Evolutionary conservation across 805 yeast genomes (phyloP).

Genomic region (Kuraishia cidri): DNA sequence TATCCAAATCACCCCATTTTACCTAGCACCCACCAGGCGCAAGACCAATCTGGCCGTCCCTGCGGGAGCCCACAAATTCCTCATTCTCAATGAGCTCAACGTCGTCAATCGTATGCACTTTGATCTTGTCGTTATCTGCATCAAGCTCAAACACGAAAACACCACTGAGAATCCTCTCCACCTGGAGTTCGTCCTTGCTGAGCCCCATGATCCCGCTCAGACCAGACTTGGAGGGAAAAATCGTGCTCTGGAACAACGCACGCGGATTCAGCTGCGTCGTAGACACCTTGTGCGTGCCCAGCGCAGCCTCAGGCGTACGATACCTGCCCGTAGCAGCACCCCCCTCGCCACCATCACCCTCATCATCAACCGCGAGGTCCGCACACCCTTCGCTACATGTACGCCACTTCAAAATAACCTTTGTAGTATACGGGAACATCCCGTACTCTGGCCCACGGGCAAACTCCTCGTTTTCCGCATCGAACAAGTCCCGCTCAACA

Average conservation of each 20-base stretch:
- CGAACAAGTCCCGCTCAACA: background rate
- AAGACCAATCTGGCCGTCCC: no score
- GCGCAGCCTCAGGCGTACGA: constrained; percentile 25
- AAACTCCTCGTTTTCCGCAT: background rate
- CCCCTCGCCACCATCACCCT: background rate
- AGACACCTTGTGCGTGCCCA: constrained; percentile 32
- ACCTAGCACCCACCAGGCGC: no score
- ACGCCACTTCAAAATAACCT: constrained; percentile 45
- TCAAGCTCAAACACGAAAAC: constrained; percentile 59
- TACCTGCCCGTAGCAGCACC: background rate
- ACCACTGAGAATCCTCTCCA: constrained; percentile 27
- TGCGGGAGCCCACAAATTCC: no score
- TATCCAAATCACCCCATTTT: no score
- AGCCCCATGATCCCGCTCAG: constrained; percentile 18
- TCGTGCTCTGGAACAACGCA: background rate
- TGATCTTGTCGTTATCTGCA: constrained; percentile 40
- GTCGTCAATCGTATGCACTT: constrained; percentile 61
- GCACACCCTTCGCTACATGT: constrained; percentile 45
- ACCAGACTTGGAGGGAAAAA: background rate
- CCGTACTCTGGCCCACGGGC: background rate
- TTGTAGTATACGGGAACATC: constrained; percentile 31
- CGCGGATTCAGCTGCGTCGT: constrained; percentile 19
- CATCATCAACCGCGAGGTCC: constrained; percentile 25
- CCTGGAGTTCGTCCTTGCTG: constrained; percentile 10
- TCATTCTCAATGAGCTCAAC: constrained; percentile 48